Percentiles rank a stretch among this genome's conserved stretches.
phyloP scores from a whole-genome alignment of 1,139 yeast species.

The Lodderomyces theae region DNA sequence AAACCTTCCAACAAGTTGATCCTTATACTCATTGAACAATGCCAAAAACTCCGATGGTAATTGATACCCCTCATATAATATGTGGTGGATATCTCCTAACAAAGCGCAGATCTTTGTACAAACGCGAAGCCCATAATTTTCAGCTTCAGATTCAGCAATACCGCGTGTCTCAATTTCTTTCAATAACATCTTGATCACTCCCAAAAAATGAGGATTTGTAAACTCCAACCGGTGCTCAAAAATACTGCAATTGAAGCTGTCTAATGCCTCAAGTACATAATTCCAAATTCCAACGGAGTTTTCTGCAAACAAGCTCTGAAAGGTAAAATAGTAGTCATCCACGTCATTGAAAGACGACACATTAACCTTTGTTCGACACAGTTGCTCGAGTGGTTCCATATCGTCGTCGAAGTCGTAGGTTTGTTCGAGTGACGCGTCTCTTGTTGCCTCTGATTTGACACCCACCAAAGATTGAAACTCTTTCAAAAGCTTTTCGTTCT shows the following conservation, averaged over 20 bases:
- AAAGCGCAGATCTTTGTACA: not conserved
- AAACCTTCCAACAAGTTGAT: not conserved
- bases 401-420: not conserved
- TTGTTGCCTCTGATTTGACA: not conserved
- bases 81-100: not conserved
- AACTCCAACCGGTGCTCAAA: not conserved
- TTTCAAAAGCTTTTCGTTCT: not conserved
- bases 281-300: not conserved
- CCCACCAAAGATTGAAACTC: not conserved
- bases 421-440: not conserved
- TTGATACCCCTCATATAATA: conserved; percentile 1
- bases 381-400: not conserved
- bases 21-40: not conserved
- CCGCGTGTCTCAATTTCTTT: not conserved
- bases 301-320: not conserved
- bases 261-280: not conserved
- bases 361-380: not conserved
- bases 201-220: not conserved
- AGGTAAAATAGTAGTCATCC: not conserved
- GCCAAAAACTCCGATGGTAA: not conserved
- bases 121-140: not conserved
- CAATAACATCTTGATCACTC: not conserved
- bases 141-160: not conserved
- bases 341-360: not conserved
- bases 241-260: not conserved